phyloP scores from a whole-genome alignment of 2,329 filamentous ascomycete genomes.

The Fusarium algeriense region DNA sequence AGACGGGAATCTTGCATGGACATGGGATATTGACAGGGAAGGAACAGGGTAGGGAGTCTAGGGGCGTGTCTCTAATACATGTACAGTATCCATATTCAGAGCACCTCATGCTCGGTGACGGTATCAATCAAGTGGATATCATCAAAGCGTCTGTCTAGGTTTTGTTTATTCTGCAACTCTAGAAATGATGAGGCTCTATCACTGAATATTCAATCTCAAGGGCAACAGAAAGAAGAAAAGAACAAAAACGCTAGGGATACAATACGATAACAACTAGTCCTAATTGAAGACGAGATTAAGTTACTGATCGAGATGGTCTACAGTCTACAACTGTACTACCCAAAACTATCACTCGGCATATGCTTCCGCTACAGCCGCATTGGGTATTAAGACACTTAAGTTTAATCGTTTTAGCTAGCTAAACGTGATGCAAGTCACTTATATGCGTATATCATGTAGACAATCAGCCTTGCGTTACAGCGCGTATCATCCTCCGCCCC shows the following conservation, averaged over 20 bases:
- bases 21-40: constrained; percentile 24
- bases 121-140: constrained; percentile 26
- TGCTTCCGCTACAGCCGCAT: not conserved
- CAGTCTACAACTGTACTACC: not conserved
- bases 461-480: constrained; percentile 11
- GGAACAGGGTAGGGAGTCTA: not conserved
- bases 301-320: not conserved
- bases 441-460: not conserved
- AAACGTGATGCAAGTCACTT: constrained; percentile 3
- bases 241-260: constrained; percentile 7
- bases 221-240: not conserved
- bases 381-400: not conserved
- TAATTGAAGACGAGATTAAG: constrained; percentile 8
- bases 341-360: constrained; percentile 5
- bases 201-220: not conserved
- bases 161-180: constrained; percentile 11
- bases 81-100: not conserved
- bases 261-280: constrained; percentile 9
- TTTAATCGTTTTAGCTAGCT: not conserved
- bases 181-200: constrained; percentile 12
- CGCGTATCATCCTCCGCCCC: constrained; percentile 5
- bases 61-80: constrained; percentile 15
- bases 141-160: constrained; percentile 24
- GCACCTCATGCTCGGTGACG: constrained; percentile 6
- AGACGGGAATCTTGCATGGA: constrained; percentile 42